Evolutionary conservation across 345 rosid species (phyloP), one percentile per base, ranked within the genome.

Genomic region (Gossypium raimondii): DNA sequence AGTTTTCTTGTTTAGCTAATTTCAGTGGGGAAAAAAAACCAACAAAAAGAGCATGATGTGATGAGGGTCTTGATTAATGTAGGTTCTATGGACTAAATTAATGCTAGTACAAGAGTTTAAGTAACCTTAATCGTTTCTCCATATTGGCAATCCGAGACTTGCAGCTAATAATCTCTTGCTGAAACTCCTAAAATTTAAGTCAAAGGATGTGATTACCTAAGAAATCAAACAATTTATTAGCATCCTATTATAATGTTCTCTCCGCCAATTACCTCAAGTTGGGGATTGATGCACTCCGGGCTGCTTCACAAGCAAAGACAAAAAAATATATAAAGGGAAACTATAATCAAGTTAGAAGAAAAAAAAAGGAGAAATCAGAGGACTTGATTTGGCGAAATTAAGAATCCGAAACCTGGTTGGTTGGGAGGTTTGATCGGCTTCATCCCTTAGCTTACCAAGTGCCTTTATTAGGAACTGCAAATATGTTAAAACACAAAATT

Each of bases 81-180:
- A 34, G 6, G 38, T 34, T 4, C 38, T 34, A 34, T 34, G 6
- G 38, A 4, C 6, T 34, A 34, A 34, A 34, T 4, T 34, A 34
- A 34, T 34, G 11, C 58, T n/a, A 53, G 29, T 9, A 14, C 14
- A 4, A 11, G 52, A 70, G 24, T 17, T 16, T 79, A 57, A 20
- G 41, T 34, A 34, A 81, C 86, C 87, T 79, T 67, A 86, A 75
- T 74, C 75, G 79, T 82, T 76, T 84, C 75, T 79, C 83, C 75
- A 79, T 70, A 24, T 76, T 71, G 55, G 64, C 74, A 24, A 86
- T 22, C 20, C 44, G 79, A 22, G 75, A 55, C 67, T 72, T 76
- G 9, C 55, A 77, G 67, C 78, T 76, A 20, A 38, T n/a, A 17
- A 86, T 72, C 65, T 81, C 78, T 63, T 68, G 81, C 38, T 82